These are phyloP conservation scores for Symbiodinium pilosum DNA, from an alignment of 73 alveolate species.

Conservation along the genomic window DNA sequence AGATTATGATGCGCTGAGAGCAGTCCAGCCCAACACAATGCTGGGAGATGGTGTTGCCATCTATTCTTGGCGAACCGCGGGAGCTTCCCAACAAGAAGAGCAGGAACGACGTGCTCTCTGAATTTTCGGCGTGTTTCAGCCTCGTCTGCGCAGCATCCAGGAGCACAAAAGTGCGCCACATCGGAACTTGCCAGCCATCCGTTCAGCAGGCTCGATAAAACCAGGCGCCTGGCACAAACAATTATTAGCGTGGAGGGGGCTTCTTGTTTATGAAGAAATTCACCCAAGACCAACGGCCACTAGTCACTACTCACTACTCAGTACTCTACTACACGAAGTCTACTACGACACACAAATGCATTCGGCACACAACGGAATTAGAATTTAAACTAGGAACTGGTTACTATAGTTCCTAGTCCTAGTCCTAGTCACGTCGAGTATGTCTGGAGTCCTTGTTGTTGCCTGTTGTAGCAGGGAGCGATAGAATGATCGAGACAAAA, in stretches of 20 bases:
- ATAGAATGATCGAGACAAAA: too few relatives aligned
- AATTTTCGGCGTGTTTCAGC: background rate
- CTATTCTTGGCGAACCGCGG: background rate
- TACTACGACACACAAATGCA: background rate
- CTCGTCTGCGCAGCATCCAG: background rate
- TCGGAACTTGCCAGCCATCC: background rate
- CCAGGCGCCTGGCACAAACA: too few relatives aligned
- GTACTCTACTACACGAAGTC: background rate
- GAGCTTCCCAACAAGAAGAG: background rate
- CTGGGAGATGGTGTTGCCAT: background rate
- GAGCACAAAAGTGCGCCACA: background rate
- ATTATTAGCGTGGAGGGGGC: too few relatives aligned
- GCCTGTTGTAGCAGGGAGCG: too few relatives aligned
- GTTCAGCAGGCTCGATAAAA: background rate
- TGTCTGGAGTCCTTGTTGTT: too few relatives aligned
- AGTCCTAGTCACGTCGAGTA: too few relatives aligned
- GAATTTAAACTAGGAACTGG: too few relatives aligned
- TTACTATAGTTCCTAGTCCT: too few relatives aligned
- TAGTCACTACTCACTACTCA: background rate
- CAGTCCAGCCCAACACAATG: background rate
- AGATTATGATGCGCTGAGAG: background rate
- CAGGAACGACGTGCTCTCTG: background rate
- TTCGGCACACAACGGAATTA: background rate
- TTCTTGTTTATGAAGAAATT: too few relatives aligned
- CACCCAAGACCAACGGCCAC: background rate